Base-by-base conservation (phyloP, 257 asterid genomes). In the Agastache rugosa region DNA sequence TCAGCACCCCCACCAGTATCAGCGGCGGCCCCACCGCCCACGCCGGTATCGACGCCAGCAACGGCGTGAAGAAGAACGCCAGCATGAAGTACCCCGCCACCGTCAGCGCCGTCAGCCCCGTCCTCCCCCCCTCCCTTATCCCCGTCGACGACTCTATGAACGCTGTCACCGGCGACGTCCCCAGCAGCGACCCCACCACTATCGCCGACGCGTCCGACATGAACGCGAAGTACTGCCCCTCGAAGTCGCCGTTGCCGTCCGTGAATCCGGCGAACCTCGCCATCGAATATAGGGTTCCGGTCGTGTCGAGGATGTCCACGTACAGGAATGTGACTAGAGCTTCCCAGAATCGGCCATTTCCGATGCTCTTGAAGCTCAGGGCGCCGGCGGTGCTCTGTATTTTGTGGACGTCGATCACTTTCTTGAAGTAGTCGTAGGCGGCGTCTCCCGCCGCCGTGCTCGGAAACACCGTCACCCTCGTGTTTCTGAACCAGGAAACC, bases 21-120 rank as follows among this genome's bases (percentile, higher is more conserved):
- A 94, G 83, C 83, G 97, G 97, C 70, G 98, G 98, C 80, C 98
- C 98, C 80, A 94, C 97, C 66, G 98, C 98, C 97, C 97, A 94
- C 60, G 95, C 67, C 80, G 97, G 98, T 6, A 94, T 94, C 37
- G 98, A 88, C 20, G 98, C 98, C 79, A 94, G 72, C 69, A 94
- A 44, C 78, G 98, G 98, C 79, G 98, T 94, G 78, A 90, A 88
- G 84, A 94, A 94, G 23, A 94, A 86, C 16, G 98, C 90, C 72
- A 94, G 45, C 70, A 90, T 17, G 14, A 94, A 94, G 5, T 90
- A 94, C 16, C 78, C 91, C 1, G 96, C 98, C 53, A 84, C 97
- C n/a, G 98, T 90, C 75, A 94, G 7, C 63, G 98, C 96, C 22
- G 98, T 94, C 58, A 94, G 1, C 74, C 98, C 98, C n/a, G 98